Conservation (phyloP, 495 filamentous ascomycete genomes). For the Niebla homalea region DNA sequence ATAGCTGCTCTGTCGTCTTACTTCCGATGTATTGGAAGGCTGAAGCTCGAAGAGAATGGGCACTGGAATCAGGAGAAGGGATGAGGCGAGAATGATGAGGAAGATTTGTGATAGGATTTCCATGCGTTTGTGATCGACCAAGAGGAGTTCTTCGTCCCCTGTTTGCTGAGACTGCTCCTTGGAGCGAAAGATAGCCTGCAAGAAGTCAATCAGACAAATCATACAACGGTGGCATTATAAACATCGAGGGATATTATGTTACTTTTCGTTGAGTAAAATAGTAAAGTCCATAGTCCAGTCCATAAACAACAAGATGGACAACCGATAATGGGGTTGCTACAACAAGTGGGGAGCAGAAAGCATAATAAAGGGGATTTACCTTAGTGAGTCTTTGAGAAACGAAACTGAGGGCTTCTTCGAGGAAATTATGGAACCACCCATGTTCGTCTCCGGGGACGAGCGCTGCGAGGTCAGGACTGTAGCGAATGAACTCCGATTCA, state of each 20-base stretch:
- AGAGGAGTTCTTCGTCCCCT: not conserved
- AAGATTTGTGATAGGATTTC: constrained; percentile 1
- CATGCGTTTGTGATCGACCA: constrained; percentile 1
- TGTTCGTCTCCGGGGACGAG: constrained; percentile 2
- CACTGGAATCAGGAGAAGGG: constrained; percentile 4
- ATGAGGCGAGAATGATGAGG: not conserved
- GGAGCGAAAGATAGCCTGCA: constrained; percentile 1
- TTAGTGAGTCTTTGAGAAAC: constrained; percentile 5
- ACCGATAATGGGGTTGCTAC: not conserved
- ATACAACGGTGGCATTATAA: no score
- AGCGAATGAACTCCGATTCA: constrained; percentile 7
- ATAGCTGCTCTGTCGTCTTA: not conserved
- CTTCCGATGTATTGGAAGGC: not conserved
- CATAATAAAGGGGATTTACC: not conserved
- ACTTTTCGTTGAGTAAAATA: not conserved
- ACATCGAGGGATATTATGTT: no score
- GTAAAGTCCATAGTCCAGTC: not conserved
- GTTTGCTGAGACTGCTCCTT: constrained; percentile 2
- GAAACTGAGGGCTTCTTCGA: constrained; percentile 3
- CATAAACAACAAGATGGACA: not conserved
- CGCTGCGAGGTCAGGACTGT: constrained; percentile 9
- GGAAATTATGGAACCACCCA: constrained; percentile 7
- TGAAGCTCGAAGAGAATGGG: constrained; percentile 4
- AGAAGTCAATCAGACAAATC: not conserved
- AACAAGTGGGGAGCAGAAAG: not conserved